phyloP scores from a whole-genome alignment of 352 stramenopile species.

The Globisporangium nagaii region DNA sequence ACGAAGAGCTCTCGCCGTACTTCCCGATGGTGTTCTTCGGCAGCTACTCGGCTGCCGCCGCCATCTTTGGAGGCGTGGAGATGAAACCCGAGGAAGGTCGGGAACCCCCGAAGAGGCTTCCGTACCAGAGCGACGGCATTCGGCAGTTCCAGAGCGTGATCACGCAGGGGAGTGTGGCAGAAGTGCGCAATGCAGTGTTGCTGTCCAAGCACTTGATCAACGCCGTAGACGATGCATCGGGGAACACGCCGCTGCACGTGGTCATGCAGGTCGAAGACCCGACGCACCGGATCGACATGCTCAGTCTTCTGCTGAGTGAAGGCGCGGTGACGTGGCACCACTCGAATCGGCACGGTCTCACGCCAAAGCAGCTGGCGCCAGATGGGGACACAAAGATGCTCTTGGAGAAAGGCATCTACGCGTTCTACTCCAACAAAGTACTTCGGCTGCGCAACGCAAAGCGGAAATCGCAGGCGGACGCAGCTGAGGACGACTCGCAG shows the following conservation, averaged over 20 bases:
- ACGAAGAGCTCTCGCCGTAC: conserved; percentile 44
- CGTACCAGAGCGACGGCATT: conserved; percentile 23
- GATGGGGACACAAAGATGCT: conserved; percentile 23
- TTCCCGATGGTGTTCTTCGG: conserved; percentile 65
- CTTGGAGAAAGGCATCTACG: conserved; percentile 44
- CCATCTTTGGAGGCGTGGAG: conserved; percentile 50
- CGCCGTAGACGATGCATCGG: conserved; percentile 34
- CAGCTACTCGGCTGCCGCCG: conserved; percentile 41
- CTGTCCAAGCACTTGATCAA: conserved; percentile 51
- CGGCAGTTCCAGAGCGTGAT: conserved; percentile 43
- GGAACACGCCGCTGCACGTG: conserved; percentile 57
- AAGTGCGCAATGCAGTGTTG: conserved; percentile 46
- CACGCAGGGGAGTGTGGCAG: conserved; percentile 38
- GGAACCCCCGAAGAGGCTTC: background rate
- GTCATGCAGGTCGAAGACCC: conserved; percentile 45
- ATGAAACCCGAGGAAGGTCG: background rate
- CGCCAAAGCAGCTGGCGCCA: conserved; percentile 33
- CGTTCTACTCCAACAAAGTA: conserved; percentile 23
- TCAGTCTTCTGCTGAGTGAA: conserved; percentile 48
- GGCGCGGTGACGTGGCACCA: conserved; percentile 35
- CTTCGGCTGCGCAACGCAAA: background rate
- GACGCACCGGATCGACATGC: conserved; percentile 37
- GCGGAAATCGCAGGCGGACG: background rate
- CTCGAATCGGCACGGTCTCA: conserved; percentile 49
- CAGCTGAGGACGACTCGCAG: background rate